These are phyloP conservation scores for Pachyrhizus erosus DNA, from an alignment of 306 rosid genomes.

Conservation along the genomic window DNA sequence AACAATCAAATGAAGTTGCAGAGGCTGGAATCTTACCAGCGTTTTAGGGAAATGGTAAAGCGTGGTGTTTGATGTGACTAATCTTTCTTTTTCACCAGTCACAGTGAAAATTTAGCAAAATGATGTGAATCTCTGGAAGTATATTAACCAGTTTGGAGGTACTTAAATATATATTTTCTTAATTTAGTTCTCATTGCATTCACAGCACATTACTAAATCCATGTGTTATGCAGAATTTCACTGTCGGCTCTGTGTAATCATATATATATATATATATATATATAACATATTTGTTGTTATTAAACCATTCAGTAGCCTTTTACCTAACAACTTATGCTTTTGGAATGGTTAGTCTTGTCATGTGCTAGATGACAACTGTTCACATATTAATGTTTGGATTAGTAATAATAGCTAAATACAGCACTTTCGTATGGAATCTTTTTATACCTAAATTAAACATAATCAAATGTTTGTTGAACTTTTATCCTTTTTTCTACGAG, in stretches of 20 bases:
- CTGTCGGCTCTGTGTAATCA: not conserved
- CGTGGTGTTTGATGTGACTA: slow-evolving; percentile 44
- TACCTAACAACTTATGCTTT: not conserved
- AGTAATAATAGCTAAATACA: slow-evolving; percentile 33
- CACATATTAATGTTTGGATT: not conserved
- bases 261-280: not conserved
- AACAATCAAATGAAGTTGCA: slow-evolving; percentile 68
- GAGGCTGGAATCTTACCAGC: slow-evolving; percentile 83
- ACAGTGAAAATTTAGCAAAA: slow-evolving; percentile 41
- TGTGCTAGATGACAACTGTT: slow-evolving; percentile 37
- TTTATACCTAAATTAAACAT: slow-evolving; percentile 37
- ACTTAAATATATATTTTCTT: not conserved
- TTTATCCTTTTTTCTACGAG: slow-evolving; percentile 8
- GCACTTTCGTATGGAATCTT: slow-evolving; percentile 48
- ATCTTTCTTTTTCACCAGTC: slow-evolving; percentile 48
- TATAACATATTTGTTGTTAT: not conserved
- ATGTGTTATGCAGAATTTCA: slow-evolving; percentile 30
- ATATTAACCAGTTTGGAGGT: slow-evolving; percentile 46
- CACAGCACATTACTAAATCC: slow-evolving; percentile 25
- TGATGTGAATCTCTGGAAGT: slow-evolving; percentile 32
- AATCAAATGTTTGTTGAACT: slow-evolving; percentile 34
- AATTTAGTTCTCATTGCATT: slow-evolving; percentile 30
- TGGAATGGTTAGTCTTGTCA: slow-evolving; percentile 38
- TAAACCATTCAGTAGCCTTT: not conserved
- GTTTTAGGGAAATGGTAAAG: slow-evolving; percentile 59